Evolutionary conservation across 306 rosid genomes (phyloP).

Genomic region (Begonia fuchsioides): DNA sequence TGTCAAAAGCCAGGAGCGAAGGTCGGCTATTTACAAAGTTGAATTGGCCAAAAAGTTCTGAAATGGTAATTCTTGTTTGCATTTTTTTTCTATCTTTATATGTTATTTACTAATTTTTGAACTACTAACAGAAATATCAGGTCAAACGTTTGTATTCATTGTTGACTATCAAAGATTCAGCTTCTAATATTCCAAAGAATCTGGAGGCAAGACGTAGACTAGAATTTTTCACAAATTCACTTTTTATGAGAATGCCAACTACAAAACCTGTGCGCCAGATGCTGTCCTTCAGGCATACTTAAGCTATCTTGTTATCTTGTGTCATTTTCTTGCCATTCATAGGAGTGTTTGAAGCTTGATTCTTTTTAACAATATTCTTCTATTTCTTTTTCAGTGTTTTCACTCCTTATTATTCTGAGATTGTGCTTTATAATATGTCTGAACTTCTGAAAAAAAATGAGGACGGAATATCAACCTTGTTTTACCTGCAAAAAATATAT

Average conservation of each 20-base stretch:
- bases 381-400: conserved; percentile 59
- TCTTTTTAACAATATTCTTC: conserved; percentile 1
- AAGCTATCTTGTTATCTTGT: not conserved
- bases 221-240: conserved; percentile 78
- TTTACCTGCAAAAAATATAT: conserved; percentile 83
- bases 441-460: conserved; percentile 85
- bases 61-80: conserved; percentile 33
- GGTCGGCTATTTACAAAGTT: conserved; percentile 67
- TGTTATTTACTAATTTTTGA: conserved; percentile 12
- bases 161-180: conserved; percentile 86
- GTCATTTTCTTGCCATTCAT: not conserved
- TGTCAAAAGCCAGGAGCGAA: conserved; percentile 52
- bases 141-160: conserved; percentile 72
- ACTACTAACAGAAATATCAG: conserved; percentile 39
- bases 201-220: conserved; percentile 87
- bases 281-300: conserved; percentile 62
- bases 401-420: conserved; percentile 92
- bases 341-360: too few relatives aligned
- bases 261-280: conserved; percentile 70
- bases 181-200: conserved; percentile 74
- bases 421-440: conserved; percentile 68
- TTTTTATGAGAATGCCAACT: conserved; percentile 75
- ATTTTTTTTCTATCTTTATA: not conserved
- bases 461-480: conserved; percentile 80
- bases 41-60: conserved; percentile 68